Percentiles rank a stretch among this genome's conserved stretches.
These are phyloP conservation scores for Pseudonectria foliicola DNA, from an alignment of 2,329 filamentous ascomycete species.

Conservation along the genomic window DNA sequence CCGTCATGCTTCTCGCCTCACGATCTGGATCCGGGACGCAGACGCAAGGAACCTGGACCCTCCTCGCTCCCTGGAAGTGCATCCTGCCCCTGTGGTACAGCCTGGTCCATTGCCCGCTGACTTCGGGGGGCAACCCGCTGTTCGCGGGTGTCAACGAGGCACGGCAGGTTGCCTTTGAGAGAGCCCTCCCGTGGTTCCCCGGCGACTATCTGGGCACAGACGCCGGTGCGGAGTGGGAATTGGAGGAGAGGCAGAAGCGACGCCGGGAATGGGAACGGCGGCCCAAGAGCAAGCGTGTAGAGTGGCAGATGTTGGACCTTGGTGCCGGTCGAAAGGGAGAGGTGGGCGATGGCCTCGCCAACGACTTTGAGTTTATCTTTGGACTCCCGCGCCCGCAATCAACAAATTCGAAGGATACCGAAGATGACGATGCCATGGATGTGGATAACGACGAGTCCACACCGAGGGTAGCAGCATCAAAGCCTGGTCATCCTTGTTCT, in stretches of 20 bases:
- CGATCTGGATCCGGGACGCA: constrained; percentile 40
- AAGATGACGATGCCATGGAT: constrained; percentile 25
- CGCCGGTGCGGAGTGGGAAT: constrained; percentile 73
- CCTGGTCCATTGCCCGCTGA: constrained; percentile 74
- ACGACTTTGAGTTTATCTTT: constrained; percentile 73
- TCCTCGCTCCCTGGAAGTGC: constrained; percentile 87
- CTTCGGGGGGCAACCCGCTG: constrained; percentile 69
- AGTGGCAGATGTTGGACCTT: constrained; percentile 68
- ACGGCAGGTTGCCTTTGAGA: constrained; percentile 76
- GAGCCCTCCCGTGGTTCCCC: constrained; percentile 73
- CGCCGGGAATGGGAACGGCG: constrained; percentile 71
- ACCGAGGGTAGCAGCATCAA: constrained; percentile 1
- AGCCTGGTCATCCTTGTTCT: constrained; percentile 3
- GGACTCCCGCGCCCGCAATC: constrained; percentile 13
- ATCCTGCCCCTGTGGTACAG: constrained; percentile 80
- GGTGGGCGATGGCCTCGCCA: constrained; percentile 72
- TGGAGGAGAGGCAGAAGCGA: constrained; percentile 59
- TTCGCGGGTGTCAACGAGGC: constrained; percentile 78
- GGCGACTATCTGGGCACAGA: constrained; percentile 74
- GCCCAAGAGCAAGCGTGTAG: constrained; percentile 74
- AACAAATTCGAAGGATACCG: constrained; percentile 13
- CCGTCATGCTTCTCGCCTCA: constrained; percentile 62
- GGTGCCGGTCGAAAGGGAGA: constrained; percentile 73
- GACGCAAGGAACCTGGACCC: constrained; percentile 66
- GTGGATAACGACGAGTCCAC: constrained; percentile 16